Conservation (phyloP, 805 yeast genomes). For the Kockiozyma suomiensis region DNA sequence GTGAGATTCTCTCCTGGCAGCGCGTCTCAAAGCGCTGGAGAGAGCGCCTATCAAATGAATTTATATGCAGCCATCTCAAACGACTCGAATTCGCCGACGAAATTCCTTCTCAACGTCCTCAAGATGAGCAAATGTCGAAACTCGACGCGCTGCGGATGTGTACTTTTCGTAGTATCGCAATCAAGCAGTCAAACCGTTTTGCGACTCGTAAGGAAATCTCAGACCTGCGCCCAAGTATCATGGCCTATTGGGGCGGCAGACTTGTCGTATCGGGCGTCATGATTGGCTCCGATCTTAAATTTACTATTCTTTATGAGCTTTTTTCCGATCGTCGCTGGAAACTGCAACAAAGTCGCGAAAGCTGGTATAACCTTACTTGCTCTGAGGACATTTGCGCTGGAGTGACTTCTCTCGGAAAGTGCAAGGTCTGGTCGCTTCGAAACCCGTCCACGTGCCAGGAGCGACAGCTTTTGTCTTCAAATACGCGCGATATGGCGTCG, state of each 20-base stretch:
- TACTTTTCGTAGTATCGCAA: slow-evolving; percentile 27
- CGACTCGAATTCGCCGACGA: slow-evolving; percentile 28
- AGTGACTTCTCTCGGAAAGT: slow-evolving; percentile 32
- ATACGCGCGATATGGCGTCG: slow-evolving; percentile 32
- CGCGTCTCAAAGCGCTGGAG: slow-evolving; percentile 31
- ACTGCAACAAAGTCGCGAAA: slow-evolving; percentile 32
- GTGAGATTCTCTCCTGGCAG: slow-evolving; percentile 31
- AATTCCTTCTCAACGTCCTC: slow-evolving; percentile 30
- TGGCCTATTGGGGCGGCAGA: slow-evolving; percentile 34
- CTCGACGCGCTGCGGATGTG: slow-evolving; percentile 26
- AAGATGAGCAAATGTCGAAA: slow-evolving; percentile 21
- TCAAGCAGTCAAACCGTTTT: slow-evolving; percentile 28
- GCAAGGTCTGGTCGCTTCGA: slow-evolving; percentile 27
- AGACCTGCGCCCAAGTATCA: slow-evolving; percentile 27
- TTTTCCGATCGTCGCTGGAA: slow-evolving; percentile 31
- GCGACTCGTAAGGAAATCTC: slow-evolving; percentile 30
- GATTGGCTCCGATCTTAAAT: slow-evolving; percentile 30
- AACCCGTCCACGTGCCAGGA: slow-evolving; percentile 32
- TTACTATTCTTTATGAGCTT: slow-evolving; percentile 29
- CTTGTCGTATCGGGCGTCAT: slow-evolving; percentile 31
- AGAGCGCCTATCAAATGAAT: slow-evolving; percentile 23
- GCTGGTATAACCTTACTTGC: slow-evolving; percentile 33
- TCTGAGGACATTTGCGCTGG: slow-evolving; percentile 33
- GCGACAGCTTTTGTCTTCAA: slow-evolving; percentile 29
- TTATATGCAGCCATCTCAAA: slow-evolving; percentile 23